These are phyloP conservation scores for Dalbergia cultrata DNA, from an alignment of 306 rosid species.

Conservation along the genomic window DNA sequence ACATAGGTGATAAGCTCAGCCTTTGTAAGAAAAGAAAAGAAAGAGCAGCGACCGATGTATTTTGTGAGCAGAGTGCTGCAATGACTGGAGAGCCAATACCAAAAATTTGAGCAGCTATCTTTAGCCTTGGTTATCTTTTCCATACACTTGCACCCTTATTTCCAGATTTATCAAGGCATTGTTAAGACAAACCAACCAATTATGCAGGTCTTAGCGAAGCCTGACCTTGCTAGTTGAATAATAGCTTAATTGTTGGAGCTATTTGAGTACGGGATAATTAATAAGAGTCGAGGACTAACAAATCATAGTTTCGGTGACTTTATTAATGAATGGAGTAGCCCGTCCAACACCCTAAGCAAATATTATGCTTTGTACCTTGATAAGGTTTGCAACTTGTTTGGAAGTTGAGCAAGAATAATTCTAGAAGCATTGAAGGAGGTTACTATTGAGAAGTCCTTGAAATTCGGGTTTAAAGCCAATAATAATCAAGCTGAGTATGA, in stretches of 20 bases:
- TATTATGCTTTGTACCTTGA: background rate
- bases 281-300: fast-evolving
- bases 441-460: background rate
- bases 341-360: background rate
- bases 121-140: background rate
- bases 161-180: background rate
- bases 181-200: background rate
- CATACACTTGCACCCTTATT: too few species aligned
- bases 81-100: background rate
- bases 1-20: too few species aligned
- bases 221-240: too few species aligned
- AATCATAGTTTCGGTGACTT: background rate
- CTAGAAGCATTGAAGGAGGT: background rate
- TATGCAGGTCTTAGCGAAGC: too few species aligned
- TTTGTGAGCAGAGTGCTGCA: background rate
- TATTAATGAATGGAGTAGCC: background rate
- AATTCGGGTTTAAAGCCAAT: background rate
- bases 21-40: background rate
- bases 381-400: background rate
- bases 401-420: background rate
- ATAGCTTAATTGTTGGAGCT: background rate
- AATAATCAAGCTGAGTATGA: background rate
- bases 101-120: too few species aligned
- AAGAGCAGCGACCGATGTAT: too few species aligned
- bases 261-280: background rate